phyloP scores from a whole-genome alignment of 2,329 filamentous ascomycete species.

The Fusarium globosum region DNA sequence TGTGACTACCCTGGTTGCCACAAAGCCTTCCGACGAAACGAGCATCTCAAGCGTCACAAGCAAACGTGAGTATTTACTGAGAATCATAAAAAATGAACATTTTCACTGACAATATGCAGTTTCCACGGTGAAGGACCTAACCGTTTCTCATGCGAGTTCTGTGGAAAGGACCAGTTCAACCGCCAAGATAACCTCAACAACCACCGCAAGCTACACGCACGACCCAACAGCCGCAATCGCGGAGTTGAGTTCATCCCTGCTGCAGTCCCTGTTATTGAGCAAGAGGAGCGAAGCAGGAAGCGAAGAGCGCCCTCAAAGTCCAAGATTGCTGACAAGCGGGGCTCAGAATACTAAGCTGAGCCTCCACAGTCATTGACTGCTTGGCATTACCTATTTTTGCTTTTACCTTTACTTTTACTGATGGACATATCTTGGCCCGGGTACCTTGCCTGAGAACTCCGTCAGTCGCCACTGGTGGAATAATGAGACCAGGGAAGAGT shows the following conservation, averaged over 20 bases:
- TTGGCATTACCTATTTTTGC: not conserved
- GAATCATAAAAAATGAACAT: not conserved
- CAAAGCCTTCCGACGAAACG: slow-evolving; percentile 62
- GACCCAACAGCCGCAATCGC: slow-evolving; percentile 54
- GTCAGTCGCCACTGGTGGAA: slow-evolving; percentile 14
- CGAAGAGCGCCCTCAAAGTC: slow-evolving; percentile 53
- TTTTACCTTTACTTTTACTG: not conserved
- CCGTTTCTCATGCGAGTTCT: slow-evolving; percentile 56
- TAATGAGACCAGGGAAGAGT: slow-evolving; percentile 21
- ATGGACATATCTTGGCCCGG: slow-evolving; percentile 19
- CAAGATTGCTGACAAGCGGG: slow-evolving; percentile 49
- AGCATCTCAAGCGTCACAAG: slow-evolving; percentile 67
- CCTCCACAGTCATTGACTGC: not conserved
- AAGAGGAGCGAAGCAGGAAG: slow-evolving; percentile 55
- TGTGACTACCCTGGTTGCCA: slow-evolving; percentile 60
- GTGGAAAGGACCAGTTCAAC: slow-evolving; percentile 56
- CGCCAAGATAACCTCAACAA: slow-evolving; percentile 56
- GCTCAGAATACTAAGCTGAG: slow-evolving; percentile 47
- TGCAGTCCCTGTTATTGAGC: slow-evolving; percentile 54
- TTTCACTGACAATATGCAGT: slow-evolving; percentile 21
- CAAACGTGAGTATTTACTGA: slow-evolving; percentile 57
- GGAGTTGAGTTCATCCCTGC: slow-evolving; percentile 55
- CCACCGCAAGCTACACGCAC: slow-evolving; percentile 55
- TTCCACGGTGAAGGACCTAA: slow-evolving; percentile 55
- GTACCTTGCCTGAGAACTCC: slow-evolving; percentile 39